A percentile compares a stretch with the other conserved stretches of the same genome.
phyloP scores from a whole-genome alignment of 1,284 basidiomycete species.

The Rhodotorula sp. region DNA sequence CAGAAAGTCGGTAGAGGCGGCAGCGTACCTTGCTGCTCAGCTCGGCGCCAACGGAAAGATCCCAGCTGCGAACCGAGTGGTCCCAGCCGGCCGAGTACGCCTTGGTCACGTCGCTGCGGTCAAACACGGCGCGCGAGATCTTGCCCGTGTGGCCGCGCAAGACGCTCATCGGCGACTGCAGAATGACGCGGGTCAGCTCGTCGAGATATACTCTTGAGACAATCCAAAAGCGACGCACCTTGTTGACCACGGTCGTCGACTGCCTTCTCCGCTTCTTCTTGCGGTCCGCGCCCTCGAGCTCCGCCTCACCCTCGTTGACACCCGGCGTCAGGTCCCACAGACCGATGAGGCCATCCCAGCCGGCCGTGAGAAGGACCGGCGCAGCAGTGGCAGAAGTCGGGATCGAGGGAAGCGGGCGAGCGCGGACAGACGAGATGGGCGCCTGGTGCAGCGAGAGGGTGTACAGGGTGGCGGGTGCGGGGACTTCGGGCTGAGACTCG shows the following conservation, averaged over 20 bases:
- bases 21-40: constrained; percentile 50
- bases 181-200: too few relatives aligned
- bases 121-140: constrained; percentile 66
- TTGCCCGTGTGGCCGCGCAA: constrained; percentile 72
- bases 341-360: constrained; percentile 78
- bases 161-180: constrained; percentile 65
- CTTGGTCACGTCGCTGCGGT: constrained; percentile 37
- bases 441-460: constrained; percentile 71
- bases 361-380: constrained; percentile 67
- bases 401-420: constrained; percentile 40
- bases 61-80: constrained; percentile 56
- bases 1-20: background rate
- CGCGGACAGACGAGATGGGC: constrained; percentile 65
- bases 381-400: constrained; percentile 3
- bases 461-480: constrained; percentile 54
- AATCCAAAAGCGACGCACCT: constrained; percentile 39
- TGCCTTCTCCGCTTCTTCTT: constrained; percentile 56
- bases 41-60: constrained; percentile 52
- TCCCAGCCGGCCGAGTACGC: constrained; percentile 53
- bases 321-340: constrained; percentile 59
- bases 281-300: constrained; percentile 53
- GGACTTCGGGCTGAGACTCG: constrained; percentile 49
- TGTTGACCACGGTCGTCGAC: constrained; percentile 49
- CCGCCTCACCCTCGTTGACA: constrained; percentile 64
- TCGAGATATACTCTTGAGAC: background rate